A percentile compares a stretch with the other conserved stretches of the same genome.
phyloP scores from a whole-genome alignment of 176 grass and related monocot genomes.

The Oryza rufipogon region DNA sequence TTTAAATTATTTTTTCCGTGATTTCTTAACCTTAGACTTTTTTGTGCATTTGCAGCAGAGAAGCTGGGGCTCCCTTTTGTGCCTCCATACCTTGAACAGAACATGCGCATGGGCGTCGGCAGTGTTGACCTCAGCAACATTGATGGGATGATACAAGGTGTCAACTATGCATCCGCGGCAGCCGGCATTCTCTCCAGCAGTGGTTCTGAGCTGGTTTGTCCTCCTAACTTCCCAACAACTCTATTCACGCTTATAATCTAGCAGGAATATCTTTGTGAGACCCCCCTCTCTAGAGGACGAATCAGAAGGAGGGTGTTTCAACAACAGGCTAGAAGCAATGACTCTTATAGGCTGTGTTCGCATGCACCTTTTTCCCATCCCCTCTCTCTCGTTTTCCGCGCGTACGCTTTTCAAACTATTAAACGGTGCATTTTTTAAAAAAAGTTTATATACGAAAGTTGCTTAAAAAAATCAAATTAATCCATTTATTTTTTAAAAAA shows the following conservation, averaged over 20 bases:
- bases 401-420: too few species aligned
- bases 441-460: too few species aligned
- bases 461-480: too few species aligned
- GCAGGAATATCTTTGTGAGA: not conserved
- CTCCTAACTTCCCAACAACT: not conserved
- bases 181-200: constrained; percentile 68
- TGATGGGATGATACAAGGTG: constrained; percentile 48
- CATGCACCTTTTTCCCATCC: too few species aligned
- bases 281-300: not conserved
- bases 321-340: not conserved
- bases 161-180: constrained; percentile 58
- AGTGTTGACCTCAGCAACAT: constrained; percentile 11
- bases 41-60: constrained; percentile 47
- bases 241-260: not conserved
- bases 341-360: too few species aligned
- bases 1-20: not conserved
- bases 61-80: constrained; percentile 74
- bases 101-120: constrained; percentile 38
- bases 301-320: not conserved
- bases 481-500: too few species aligned
- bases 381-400: too few species aligned
- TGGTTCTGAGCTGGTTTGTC: constrained; percentile 70
- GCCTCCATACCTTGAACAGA: constrained; percentile 65
- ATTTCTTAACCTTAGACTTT: not conserved
- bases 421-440: too few species aligned